Evolutionary conservation across 371 early-diverging fungal genomes (phyloP), one percentile per base, ranked within the genome.

Genomic region (Blakeslea trispora): DNA sequence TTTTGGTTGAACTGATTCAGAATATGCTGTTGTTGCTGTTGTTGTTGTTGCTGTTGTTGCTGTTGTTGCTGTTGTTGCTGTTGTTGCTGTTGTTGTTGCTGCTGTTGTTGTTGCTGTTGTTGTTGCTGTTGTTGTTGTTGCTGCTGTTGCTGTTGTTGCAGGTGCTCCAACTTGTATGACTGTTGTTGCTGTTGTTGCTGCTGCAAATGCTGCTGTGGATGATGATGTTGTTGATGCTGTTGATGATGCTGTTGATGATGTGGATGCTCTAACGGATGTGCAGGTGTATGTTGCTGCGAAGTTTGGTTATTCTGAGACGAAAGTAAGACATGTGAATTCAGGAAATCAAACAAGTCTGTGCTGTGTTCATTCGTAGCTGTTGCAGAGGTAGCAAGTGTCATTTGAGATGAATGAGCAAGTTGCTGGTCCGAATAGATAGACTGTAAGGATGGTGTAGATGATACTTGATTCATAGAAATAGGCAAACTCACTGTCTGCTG

Each of bases 271-370:
- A 28, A 7, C 7, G 28, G 28, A 7, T 28, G 28, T 28, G 28
- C n/a, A 22, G 50, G 53, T 32, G 34, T 13, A 6, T 31, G 21
- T 28, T 57, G 46, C 22, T 45, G 46, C 24, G 43, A 35, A 23
- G 41, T 55, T 19, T 45, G 55, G 10, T 35, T 34, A 32, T 21
- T 18, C 49, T 24, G 37, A 32, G 24, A 17, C 8, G 19, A 21
- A 22, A 57, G n/a, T 44, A 64, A 28, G 28, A 59, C 64, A 28
- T 44, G 42, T 0, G 65, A 65, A 19, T 52, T 60, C 13, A 65
- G 34, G n/a, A 65, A 65, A 41, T 65, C 65, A 34, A 52, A 60
- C 5, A 65, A 22, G 14, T 60, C 65, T 15, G 35, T 52, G 11
- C 52, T 53, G 18, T 55, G 35, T 21, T 55, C 14, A 19, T 54